Base-by-base conservation (phyloP, 768 basidiomycete genomes). In the Tulasnella sp. region DNA sequence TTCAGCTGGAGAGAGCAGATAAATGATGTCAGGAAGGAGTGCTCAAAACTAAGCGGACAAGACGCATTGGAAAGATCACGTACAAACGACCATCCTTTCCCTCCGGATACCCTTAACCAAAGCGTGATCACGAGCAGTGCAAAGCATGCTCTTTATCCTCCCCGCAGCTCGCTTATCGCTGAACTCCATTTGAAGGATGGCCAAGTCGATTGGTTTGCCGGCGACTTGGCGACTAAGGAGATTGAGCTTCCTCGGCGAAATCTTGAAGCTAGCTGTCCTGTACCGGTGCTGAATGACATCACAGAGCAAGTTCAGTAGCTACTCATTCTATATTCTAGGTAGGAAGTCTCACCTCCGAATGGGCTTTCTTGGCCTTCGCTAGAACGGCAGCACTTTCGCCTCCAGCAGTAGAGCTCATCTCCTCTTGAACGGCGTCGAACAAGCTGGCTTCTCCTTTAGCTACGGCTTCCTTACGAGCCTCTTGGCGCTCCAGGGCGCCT, bases 171-270 rank as follows among this genome's bases (percentile, higher is more conserved):
- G 86, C 81, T 99, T 99, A 80, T 95, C 90, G 75, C 91, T 93
- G 80, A 97, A 98, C 79, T 91, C 87, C 92, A 98, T 95, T 77
- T 99, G 96, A 72, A 98, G 83, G 78, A 99, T 96, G 40, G 96
- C 96, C 76, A 90, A 88, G 81, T 98, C 95, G 73, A 98, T 90
- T 19, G 95, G 95, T 76, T 94, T 90, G 22, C 92, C 91, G 2
- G 92, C 85, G 75, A 99, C 91, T 79, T 97, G 93, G 36, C 87
- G 85, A 9, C 80, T 90, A 47, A 99, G 84, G 83, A 89, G 86
- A 80, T 96, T 95, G 72, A 99, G 83, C 80, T 98, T 99, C 71
- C 95, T 87, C 77, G 78, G 79, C 2, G 94, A 96, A 52, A 95
- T 92, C 81, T 95, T 95, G 84, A 97, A 96, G 79, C 88, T 88